Evolutionary conservation across 768 basidiomycete species (phyloP), one percentile per base, ranked within the genome.

Genomic region (Calocybe cyanea): DNA sequence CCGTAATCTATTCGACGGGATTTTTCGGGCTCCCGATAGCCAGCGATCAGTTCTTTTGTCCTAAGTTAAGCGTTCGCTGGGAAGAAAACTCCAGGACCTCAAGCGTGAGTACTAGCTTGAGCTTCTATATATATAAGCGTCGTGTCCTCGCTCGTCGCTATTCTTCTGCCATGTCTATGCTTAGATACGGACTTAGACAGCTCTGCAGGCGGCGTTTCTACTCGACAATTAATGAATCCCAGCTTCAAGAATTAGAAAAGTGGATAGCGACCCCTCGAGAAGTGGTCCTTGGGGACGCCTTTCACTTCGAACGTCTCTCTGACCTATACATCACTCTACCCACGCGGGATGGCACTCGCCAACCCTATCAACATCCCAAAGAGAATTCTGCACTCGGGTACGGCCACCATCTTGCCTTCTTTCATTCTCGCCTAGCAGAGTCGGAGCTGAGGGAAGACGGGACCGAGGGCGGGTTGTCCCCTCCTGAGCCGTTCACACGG

Each of bases 381-480:
- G 53, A 54, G 2, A 69, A 72, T 5, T 51, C 67, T 1, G 65
- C 73, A 2, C 64, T 87, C 21, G 71, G 67, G 5, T 78, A 74
- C 49, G 87, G 85, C 4, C 83, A 86, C 55, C 83, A 87, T 53
- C 73, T 89, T 18, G 81, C 71, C 10, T 88, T 87, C 69, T 89
- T 89, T 64, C 83, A 87, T 45, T 76, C 78, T 2, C 75, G 78
- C 24, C 74, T 72, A 28, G 76, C 85, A 0, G 84, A 86, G 57
- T 40, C 57, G 10, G 58, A 61, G 15, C 69, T 89, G 31, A 74
- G 81, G 10, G 53, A 68, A n/a, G 87, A 89, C 55, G 86, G 85
- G 13, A 88, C 86, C 10, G 86, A 87, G 42, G 70, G 75, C 1
- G 79, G 83, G 38, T 81, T 86, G 42, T 81, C 81, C 52, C 85